Evolutionary conservation across 345 rosid genomes (phyloP).

Genomic region (Luvunga scandens): DNA sequence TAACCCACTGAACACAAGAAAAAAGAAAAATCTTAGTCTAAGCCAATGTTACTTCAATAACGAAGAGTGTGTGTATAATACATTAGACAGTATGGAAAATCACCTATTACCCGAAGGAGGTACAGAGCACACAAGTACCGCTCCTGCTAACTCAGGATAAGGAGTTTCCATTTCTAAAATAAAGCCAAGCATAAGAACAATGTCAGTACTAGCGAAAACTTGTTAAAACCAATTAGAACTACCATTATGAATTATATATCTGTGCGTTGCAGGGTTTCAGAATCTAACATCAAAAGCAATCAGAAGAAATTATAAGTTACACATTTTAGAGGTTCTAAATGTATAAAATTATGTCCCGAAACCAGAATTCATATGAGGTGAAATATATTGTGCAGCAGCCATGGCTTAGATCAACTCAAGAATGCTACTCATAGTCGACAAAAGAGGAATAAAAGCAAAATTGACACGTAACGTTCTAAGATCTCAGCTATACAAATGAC

Average conservation of each 20-base stretch:
- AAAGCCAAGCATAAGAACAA: slow-evolving; percentile 13
- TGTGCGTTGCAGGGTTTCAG: background rate
- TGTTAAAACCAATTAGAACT: background rate
- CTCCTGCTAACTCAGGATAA: slow-evolving; percentile 67
- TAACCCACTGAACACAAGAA: slow-evolving; percentile 55
- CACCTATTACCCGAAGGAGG: slow-evolving; percentile 97
- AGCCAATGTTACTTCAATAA: slow-evolving; percentile 5
- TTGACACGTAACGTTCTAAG: background rate
- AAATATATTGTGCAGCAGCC: background rate
- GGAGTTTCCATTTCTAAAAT: slow-evolving; percentile 34
- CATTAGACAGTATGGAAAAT: slow-evolving; percentile 16
- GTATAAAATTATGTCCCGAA: background rate
- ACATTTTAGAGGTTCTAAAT: background rate
- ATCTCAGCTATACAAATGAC: background rate
- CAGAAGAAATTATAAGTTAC: background rate
- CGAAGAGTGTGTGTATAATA: background rate
- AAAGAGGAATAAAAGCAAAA: background rate
- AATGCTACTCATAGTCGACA: background rate
- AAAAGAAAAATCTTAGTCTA: background rate
- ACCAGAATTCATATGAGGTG: background rate
- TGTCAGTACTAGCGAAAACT: background rate
- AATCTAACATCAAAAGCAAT: background rate
- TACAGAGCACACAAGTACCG: slow-evolving; percentile 75
- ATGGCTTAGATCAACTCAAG: background rate
- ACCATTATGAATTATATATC: background rate